Conservation (phyloP, 805 yeast genomes). For the Wickerhamomyces bisporus region DNA sequence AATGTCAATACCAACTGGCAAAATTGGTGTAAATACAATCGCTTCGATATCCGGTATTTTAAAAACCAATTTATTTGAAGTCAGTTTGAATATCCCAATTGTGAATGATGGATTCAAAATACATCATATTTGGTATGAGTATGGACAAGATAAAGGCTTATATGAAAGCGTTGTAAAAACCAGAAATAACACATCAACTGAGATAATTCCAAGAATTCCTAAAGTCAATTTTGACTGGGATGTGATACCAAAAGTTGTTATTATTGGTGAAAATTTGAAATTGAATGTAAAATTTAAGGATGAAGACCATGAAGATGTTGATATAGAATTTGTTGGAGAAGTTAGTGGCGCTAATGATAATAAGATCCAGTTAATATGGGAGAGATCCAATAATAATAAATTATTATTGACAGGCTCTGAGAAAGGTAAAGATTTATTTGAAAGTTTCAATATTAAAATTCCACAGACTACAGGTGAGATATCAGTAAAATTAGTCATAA, state of each 20-base stretch:
- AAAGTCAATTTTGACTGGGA: slow-evolving; percentile 17
- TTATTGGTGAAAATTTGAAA: slow-evolving; percentile 28
- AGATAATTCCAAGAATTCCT: slow-evolving; percentile 37
- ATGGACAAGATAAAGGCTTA: background rate
- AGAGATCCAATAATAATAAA: background rate
- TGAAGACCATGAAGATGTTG: slow-evolving; percentile 28
- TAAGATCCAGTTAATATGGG: slow-evolving; percentile 3
- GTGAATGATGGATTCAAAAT: slow-evolving; percentile 7
- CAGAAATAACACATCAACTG: slow-evolving; percentile 17
- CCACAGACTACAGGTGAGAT: slow-evolving; percentile 7
- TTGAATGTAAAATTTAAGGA: slow-evolving; percentile 24
- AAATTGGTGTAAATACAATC: slow-evolving; percentile 14
- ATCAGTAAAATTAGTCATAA: slow-evolving; percentile 16
- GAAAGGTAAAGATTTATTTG: slow-evolving; percentile 1
- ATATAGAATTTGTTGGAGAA: slow-evolving; percentile 20
- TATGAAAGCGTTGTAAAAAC: slow-evolving; percentile 11
- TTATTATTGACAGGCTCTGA: slow-evolving; percentile 7
- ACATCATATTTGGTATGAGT: slow-evolving; percentile 12
- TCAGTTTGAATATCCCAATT: slow-evolving; percentile 18
- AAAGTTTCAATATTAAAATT: slow-evolving; percentile 2
- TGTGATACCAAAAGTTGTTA: slow-evolving; percentile 21
- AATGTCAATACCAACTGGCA: slow-evolving; percentile 11
- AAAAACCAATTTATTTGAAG: slow-evolving; percentile 11
- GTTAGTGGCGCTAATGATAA: slow-evolving; percentile 5
- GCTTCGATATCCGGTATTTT: slow-evolving; percentile 12